Evolutionary conservation across 202 grass and related monocot species (phyloP).

Genomic region (Schoenoplectus triqueter): DNA sequence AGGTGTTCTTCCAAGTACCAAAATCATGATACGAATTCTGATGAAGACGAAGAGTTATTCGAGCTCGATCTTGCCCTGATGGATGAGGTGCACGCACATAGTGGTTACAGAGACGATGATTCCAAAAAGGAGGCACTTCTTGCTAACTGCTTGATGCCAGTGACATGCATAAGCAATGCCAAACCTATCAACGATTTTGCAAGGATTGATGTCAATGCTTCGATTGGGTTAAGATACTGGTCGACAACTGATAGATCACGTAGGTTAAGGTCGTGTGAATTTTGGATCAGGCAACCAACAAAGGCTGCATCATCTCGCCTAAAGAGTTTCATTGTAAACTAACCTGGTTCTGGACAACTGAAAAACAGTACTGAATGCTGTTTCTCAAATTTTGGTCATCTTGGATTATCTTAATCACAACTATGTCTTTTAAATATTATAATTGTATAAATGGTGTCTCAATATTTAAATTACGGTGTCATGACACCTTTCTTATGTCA

Average conservation of each 20-base stretch:
- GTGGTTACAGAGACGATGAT: not conserved
- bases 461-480: too few species aligned
- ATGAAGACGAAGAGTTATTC: constrained; percentile 46
- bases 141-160: constrained; percentile 58
- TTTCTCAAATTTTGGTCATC: not conserved
- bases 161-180: constrained; percentile 53
- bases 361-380: not conserved
- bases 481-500: too few species aligned
- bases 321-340: constrained; percentile 22
- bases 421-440: not conserved
- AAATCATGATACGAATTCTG: not conserved
- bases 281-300: not conserved
- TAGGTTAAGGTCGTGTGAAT: not conserved
- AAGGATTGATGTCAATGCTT: not conserved
- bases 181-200: constrained; percentile 31
- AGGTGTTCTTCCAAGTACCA: constrained; percentile 6
- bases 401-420: not conserved
- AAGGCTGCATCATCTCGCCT: not conserved
- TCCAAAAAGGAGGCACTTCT: constrained; percentile 37
- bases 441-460: too few species aligned
- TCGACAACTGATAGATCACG: not conserved
- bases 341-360: not conserved
- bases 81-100: not conserved
- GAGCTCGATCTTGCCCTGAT: constrained; percentile 42
- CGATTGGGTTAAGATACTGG: not conserved